Evolutionary conservation across 768 basidiomycete species (phyloP).

Genomic region (Chiua virens): DNA sequence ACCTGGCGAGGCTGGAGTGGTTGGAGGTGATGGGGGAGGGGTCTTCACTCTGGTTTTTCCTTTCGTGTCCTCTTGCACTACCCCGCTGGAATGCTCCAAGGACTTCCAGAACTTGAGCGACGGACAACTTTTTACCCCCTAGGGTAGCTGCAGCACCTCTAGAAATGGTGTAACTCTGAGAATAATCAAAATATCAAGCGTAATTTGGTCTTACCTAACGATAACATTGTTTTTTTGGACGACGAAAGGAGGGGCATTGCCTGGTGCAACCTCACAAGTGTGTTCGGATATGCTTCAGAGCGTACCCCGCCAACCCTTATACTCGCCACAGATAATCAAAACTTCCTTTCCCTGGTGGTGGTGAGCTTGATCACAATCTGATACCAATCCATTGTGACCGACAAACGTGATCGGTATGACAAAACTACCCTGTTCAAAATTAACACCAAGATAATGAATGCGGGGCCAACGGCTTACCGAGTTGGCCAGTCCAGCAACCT

Average conservation of each 20-base stretch:
- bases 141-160: neutral
- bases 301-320: slow-evolving; percentile 3
- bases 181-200: neutral
- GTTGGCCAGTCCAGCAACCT: neutral
- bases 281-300: neutral
- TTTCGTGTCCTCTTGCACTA: neutral
- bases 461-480: neutral
- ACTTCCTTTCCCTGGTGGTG: neutral
- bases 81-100: neutral
- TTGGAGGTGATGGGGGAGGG: neutral
- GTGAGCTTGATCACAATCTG: neutral
- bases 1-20: neutral
- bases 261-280: neutral
- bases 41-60: neutral
- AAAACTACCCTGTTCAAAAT: neutral
- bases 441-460: neutral
- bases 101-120: neutral
- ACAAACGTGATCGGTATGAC: neutral
- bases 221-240: neutral
- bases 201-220: neutral
- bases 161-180: too few relatives aligned
- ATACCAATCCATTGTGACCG: neutral
- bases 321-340: neutral
- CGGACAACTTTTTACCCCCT: neutral
- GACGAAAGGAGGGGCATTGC: neutral